A percentile compares a stretch with the other conserved stretches of the same genome.
These are phyloP conservation scores for Closterium sp. DNA, from an alignment of 139 green algal genomes.

Conservation along the genomic window DNA sequence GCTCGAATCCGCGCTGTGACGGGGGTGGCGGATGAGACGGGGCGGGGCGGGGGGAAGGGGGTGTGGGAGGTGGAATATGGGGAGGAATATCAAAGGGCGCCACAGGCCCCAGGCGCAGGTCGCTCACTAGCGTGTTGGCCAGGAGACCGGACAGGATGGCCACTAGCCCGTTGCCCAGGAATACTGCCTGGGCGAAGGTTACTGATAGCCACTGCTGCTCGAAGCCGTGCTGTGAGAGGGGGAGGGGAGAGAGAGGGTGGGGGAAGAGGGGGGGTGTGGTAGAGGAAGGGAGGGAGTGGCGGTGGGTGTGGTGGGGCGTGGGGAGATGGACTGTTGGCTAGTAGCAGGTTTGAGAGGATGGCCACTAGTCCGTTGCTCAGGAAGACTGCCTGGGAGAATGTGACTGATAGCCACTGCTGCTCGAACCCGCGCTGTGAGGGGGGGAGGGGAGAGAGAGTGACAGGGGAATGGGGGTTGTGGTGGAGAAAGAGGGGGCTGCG, in stretches of 20 bases:
- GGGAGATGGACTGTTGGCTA: constrained; percentile 66
- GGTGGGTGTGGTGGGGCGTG: too few species aligned
- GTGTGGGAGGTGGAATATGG: background rate
- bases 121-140: constrained; percentile 82
- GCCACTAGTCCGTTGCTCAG: constrained; percentile 93
- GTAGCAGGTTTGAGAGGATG: constrained; percentile 83
- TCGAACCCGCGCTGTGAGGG: constrained; percentile 67
- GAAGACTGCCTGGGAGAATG: constrained; percentile 90
- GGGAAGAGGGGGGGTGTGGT: background rate
- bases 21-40: too few species aligned
- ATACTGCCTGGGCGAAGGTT: constrained; percentile 91
- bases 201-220: constrained; percentile 76
- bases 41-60: background rate
- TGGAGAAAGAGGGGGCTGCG: too few species aligned
- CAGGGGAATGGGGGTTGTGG: background rate
- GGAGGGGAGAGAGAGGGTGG: background rate
- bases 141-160: constrained; percentile 88
- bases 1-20: constrained; percentile 66
- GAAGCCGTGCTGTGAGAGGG: constrained; percentile 61
- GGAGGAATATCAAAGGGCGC: constrained; percentile 96
- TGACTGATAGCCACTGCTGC: constrained; percentile 75
- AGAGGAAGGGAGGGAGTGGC: too few species aligned
- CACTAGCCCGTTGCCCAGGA: constrained; percentile 93
- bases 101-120: constrained; percentile 77
- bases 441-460: background rate